phyloP scores from a whole-genome alignment of 2,329 filamentous ascomycete genomes.

The Venturia carpophila region DNA sequence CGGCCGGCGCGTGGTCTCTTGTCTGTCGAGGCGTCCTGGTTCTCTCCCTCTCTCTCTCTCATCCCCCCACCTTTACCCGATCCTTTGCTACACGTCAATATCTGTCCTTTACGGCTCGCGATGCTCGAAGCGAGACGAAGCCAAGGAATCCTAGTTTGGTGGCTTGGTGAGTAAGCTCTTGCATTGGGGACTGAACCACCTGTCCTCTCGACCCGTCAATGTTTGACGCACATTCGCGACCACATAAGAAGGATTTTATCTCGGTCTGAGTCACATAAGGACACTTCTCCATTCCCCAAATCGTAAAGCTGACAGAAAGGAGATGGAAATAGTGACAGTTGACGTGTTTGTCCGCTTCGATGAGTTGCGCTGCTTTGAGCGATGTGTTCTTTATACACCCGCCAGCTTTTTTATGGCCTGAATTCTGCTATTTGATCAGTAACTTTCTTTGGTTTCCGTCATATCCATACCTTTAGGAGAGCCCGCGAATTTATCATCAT shows the following conservation, averaged over 20 bases:
- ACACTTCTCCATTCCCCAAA: constrained; percentile 4
- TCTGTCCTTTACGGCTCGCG: neutral
- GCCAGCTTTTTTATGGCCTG: no score
- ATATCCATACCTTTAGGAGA: neutral
- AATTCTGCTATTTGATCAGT: neutral
- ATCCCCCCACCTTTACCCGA: no score
- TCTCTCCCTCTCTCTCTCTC: no score
- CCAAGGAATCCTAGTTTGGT: neutral
- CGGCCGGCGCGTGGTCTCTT: no score
- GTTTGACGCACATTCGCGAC: no score
- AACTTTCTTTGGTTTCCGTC: neutral
- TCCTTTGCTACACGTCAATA: no score
- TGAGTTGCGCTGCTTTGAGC: neutral
- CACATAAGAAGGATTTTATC: neutral
- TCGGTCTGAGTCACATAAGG: neutral
- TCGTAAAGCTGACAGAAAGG: neutral
- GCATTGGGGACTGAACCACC: neutral
- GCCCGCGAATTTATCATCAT: neutral
- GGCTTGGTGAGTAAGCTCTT: constrained; percentile 1
- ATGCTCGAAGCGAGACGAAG: neutral
- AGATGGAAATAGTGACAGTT: neutral
- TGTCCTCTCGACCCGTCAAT: constrained; percentile 1
- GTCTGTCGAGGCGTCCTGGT: no score
- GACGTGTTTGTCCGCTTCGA: neutral
- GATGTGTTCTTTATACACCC: constrained; percentile 3